These are phyloP conservation scores for Emergomyces orientalis DNA, from an alignment of 2,329 filamentous ascomycete species.

Conservation along the genomic window DNA sequence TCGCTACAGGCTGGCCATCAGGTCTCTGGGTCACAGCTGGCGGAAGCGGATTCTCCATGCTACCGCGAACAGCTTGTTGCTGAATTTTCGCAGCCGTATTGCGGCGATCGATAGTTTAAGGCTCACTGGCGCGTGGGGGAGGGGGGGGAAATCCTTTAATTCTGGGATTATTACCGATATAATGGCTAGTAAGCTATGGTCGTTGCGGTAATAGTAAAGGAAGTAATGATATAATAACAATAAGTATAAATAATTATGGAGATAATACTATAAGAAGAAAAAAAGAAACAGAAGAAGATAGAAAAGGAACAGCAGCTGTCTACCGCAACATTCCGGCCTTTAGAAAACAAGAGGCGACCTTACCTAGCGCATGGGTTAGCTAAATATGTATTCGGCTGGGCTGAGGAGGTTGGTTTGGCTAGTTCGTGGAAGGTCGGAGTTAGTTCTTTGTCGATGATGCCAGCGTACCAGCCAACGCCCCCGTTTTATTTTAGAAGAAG, in stretches of 20 bases:
- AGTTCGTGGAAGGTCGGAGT: no score
- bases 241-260: neutral
- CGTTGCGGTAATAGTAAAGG: no score
- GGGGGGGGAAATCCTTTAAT: no score
- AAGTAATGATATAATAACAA: neutral
- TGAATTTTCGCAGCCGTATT: neutral
- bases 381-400: neutral
- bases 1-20: neutral
- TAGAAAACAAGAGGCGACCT: neutral
- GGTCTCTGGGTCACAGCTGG: neutral
- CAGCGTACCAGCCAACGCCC: no score
- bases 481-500: no score
- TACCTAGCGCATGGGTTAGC: no score
- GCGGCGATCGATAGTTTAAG: neutral
- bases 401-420: neutral
- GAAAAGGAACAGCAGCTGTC: neutral
- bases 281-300: no score
- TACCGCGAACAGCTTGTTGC: neutral
- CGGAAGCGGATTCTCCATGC: constrained; percentile 2
- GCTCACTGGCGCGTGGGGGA: no score
- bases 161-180: no score
- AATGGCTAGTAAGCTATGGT: no score
- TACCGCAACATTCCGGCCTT: no score
- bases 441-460: neutral
- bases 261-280: no score